Evolutionary conservation across 2,329 filamentous ascomycete genomes (phyloP), one percentile per base, ranked within the genome.

Genomic region (Stagonosporopsis cucurbitacearum): DNA sequence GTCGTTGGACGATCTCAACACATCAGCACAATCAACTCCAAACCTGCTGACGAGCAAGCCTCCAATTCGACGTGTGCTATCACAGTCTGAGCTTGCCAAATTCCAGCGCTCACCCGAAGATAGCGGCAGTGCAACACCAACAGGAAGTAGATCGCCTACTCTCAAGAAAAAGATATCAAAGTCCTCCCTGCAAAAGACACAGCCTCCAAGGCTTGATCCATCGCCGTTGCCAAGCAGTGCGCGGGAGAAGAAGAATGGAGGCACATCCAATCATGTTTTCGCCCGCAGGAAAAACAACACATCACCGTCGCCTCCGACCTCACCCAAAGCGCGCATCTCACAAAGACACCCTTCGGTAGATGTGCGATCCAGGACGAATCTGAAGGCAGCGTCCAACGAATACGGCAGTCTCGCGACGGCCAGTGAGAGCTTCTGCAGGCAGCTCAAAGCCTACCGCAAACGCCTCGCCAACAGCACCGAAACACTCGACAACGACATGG

Each of bases 41-140:
- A 71, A 73, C 41, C 49, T 75, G 2, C 50, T 77, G 7, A 68
- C 69, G 1, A 76, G 54, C 49, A 87, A 87, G 26, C 90, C 89
- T 32, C 93, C 94, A 4, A 78, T 98, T 30, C 85, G 95, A 49
- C 89, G 91, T 51, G 90, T 99, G 8, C 81, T 98, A 28, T 96
- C 93, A 1, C 92, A 90, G 65, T 88, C 89, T 0, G 94, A 98
- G 67, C 79, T 98, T 36, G 90, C 92, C 8, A 91, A 93, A 58
- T 93, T 96, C 49, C 81, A 84, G 59, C 78, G 80, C 49, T 78
- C 80, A 17, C 78, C 80, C n/a, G 75, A 80, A 15, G 75, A 80
- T 15, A 71, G 73, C 17, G 66, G 67, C 23, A 58, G 59, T 28
- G 55, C 59, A 4, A 72, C 72, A 6, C 75, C 72, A 5, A 75